phyloP scores from a whole-genome alignment of 2,329 filamentous ascomycete genomes.

The Calcarisporium arbuscula region DNA sequence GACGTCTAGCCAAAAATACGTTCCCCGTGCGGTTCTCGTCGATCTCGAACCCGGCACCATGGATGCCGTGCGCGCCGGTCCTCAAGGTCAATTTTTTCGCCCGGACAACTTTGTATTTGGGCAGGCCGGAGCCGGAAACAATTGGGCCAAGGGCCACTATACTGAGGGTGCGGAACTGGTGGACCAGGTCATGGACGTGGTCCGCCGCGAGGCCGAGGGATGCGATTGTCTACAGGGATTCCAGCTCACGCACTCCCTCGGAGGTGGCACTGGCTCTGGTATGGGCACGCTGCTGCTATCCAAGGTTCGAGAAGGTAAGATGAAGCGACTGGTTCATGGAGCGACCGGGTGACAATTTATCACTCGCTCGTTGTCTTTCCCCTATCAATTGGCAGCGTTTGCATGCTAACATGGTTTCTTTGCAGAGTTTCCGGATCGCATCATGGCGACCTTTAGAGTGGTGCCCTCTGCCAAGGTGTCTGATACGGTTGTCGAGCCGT shows the following conservation, averaged over 20 bases:
- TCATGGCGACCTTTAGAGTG: constrained; percentile 99
- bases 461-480: constrained; percentile 98
- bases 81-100: constrained; percentile 97
- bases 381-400: background rate
- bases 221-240: constrained; percentile 99
- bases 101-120: constrained; percentile 99
- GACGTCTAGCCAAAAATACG: constrained; percentile 97
- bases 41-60: constrained; percentile 99
- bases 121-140: constrained; percentile 99
- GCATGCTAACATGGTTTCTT: background rate
- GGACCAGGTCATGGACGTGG: constrained; percentile 94
- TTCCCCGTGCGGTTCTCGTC: constrained; percentile 96
- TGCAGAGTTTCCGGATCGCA: constrained; percentile 90
- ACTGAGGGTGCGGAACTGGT: constrained; percentile 98
- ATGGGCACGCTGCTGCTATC: constrained; percentile 99
- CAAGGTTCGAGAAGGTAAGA: constrained; percentile 80
- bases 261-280: constrained; percentile 99
- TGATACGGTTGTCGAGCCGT: constrained; percentile 98
- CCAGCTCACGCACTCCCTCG: constrained; percentile 99
- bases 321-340: no score
- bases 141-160: constrained; percentile 99
- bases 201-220: constrained; percentile 95
- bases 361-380: background rate
- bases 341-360: no score
- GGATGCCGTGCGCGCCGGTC: constrained; percentile 96